phyloP scores from a whole-genome alignment of 2,329 filamentous ascomycete species.

The Scedosporium aurantiacum region DNA sequence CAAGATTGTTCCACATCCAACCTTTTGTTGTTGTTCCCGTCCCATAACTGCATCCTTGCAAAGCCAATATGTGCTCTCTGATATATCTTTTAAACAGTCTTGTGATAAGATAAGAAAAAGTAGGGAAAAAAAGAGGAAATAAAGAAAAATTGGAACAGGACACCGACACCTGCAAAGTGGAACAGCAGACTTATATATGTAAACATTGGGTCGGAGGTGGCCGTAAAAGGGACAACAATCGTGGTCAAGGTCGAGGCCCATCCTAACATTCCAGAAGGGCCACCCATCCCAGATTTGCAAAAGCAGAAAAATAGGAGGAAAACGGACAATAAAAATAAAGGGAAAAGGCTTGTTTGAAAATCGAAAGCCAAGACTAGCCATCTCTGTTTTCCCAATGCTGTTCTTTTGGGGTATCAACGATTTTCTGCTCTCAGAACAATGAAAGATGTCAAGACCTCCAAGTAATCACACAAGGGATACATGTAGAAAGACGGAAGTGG shows the following conservation, averaged over 20 bases:
- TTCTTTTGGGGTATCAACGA: slow-evolving; percentile 26
- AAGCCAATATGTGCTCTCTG: neutral
- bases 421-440: slow-evolving; percentile 18
- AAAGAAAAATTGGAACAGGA: neutral
- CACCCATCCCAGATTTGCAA: neutral
- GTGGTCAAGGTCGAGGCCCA: too few relatives aligned
- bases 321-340: neutral
- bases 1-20: neutral
- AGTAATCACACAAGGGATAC: slow-evolving; percentile 8
- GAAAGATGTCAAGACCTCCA: slow-evolving; percentile 8
- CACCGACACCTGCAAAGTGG: neutral
- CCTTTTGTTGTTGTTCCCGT: neutral
- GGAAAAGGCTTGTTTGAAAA: neutral
- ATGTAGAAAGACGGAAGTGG: slow-evolving; percentile 14
- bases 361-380: slow-evolving; percentile 1
- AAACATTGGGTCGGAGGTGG: neutral
- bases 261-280: neutral
- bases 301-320: neutral
- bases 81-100: slow-evolving; percentile 1
- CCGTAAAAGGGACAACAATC: neutral
- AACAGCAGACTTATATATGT: neutral
- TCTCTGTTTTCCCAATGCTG: slow-evolving; percentile 9
- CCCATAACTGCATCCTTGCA: neutral
- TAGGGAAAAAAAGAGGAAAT: slow-evolving; percentile 12
- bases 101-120: slow-evolving; percentile 7